A percentile compares a stretch with the other conserved stretches of the same genome.
Conservation (phyloP, 148 eudicot genomes). For the Simmondsia chinensis region DNA sequence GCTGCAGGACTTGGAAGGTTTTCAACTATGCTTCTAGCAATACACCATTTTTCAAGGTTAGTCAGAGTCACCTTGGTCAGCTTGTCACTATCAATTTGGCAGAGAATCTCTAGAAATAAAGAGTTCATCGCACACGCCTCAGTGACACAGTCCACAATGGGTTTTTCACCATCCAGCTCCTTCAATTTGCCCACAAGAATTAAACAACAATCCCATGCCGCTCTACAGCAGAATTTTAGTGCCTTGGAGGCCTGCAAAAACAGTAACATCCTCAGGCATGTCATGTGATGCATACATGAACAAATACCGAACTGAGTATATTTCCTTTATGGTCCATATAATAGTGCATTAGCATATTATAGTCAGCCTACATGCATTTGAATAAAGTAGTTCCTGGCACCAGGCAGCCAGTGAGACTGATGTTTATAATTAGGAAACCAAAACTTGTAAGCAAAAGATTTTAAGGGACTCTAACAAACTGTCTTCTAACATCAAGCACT, state of each 20-base stretch:
- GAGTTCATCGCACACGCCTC: constrained; percentile 58
- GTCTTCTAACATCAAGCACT: too few species aligned
- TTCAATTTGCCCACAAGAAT: constrained; percentile 22
- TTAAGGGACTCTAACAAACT: too few species aligned
- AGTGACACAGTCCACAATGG: constrained; percentile 29
- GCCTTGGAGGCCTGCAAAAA: constrained; percentile 69
- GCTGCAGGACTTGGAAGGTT: constrained; percentile 47
- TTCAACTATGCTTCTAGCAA: constrained; percentile 32
- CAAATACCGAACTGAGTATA: too few species aligned
- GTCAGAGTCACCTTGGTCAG: constrained; percentile 19
- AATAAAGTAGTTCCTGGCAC: too few species aligned
- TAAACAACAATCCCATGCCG: constrained; percentile 58
- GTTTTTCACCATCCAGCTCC: constrained; percentile 29
- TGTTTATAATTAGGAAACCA: too few species aligned
- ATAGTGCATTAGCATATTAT: background rate
- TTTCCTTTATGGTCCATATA: too few species aligned
- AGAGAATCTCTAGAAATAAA: constrained; percentile 50
- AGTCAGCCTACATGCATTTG: background rate
- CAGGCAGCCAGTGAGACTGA: too few species aligned
- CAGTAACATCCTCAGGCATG: too few species aligned
- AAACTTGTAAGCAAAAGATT: too few species aligned
- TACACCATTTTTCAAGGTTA: constrained; percentile 71
- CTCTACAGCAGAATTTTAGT: constrained; percentile 53
- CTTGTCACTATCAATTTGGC: constrained; percentile 29
- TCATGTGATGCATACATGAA: too few species aligned